Evolutionary conservation across 139 green algal species (phyloP).

Genomic region (Trebouxia sp.): DNA sequence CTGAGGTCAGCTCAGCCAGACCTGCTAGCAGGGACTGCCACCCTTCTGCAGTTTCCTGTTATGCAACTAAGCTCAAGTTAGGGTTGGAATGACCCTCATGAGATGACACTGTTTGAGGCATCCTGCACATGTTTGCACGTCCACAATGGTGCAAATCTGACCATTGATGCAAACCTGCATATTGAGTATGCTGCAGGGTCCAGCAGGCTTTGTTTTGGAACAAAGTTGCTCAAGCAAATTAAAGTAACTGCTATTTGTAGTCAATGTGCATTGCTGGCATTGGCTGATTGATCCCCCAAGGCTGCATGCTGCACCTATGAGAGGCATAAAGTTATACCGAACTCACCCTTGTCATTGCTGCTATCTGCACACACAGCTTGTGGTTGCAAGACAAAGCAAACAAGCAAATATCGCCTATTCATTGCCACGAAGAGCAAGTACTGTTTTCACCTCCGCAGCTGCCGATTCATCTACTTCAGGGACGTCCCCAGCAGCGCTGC

Average conservation of each 20-base stretch:
- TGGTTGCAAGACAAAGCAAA: no score
- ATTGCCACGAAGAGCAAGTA: no score
- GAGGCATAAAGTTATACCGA: no score
- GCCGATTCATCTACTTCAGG: not conserved
- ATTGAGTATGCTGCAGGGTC: not conserved
- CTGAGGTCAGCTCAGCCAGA: conserved; percentile 50
- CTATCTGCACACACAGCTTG: no score
- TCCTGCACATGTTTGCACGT: not conserved
- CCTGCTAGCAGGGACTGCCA: conserved; percentile 61
- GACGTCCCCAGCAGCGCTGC: not conserved
- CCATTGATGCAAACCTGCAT: not conserved
- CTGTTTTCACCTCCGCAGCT: not conserved
- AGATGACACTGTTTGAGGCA: not conserved
- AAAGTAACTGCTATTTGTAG: no score
- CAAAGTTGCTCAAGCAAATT: not conserved
- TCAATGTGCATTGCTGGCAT: no score
- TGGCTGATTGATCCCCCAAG: no score
- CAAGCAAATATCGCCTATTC: not conserved
- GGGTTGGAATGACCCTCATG: not conserved
- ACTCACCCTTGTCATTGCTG: no score
- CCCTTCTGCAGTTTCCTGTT: conserved; percentile 48
- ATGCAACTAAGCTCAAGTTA: not conserved
- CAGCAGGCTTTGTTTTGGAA: not conserved
- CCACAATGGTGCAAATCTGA: not conserved
- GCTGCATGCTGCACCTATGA: no score